Base-by-base conservation (phyloP, 768 basidiomycete species). In the Russula vinacea region DNA sequence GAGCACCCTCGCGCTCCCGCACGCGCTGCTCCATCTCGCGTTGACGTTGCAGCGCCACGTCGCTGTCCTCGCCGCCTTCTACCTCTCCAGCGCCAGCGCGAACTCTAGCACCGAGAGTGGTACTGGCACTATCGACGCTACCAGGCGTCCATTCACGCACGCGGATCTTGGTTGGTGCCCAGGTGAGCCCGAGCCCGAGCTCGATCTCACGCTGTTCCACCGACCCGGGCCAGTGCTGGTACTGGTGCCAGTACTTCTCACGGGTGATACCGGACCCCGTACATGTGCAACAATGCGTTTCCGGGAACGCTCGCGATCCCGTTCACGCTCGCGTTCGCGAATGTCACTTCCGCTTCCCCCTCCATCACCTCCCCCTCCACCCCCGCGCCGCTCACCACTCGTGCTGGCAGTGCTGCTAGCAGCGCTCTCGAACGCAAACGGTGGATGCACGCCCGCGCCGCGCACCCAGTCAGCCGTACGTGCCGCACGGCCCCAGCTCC, bases 1-100 rank as follows among this genome's bases (percentile, higher is more conserved):
- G 67, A 24, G 62, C 70, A 3, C 70, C 67, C 32, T 70, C 70
- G 11, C 69, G 67, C 52, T 71, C 73, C 45, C 67, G 55, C 47
- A 55, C 60, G 5, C 57, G 58, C 24, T 65, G 62, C 24, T 71
- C 73, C 63, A 64, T 60, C 64, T 70, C 71, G 35, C 66, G 73
- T 52, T 71, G 71, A 22, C 68, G 64, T n/a, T 65, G 67, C 64
- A 57, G 60, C 62, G 52, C 66, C 64, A 59, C 67, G 7, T 60
- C 60, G 29, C 60, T 59, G 58, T 68, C 61, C 56, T 60, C 39
- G 56, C 56, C 51, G 29, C 19, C 42, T 10, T 54, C 40, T 5
- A 11, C 22, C 1, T 51, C 59, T 58, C 59, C 13, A 19, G 24
- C 60, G 7, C 57, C 44, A 22, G 35, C 24, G 35, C 17, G 17